Evolutionary conservation across 78 protist species (phyloP), one percentile per base, ranked within the genome.

Genomic region (Bodo saltans): DNA sequence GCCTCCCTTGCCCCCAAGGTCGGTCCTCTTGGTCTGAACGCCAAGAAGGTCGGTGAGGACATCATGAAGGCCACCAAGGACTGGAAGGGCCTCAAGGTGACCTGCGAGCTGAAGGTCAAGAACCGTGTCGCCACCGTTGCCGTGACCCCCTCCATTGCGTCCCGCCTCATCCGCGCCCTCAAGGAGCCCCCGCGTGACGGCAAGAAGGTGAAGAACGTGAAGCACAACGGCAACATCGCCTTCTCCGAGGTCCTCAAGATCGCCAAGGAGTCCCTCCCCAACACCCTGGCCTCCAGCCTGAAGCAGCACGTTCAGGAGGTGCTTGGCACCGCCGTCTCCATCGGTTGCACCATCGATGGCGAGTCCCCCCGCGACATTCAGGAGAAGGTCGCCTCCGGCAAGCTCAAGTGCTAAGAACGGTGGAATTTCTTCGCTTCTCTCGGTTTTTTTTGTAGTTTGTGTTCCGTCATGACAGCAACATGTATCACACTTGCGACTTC

Each of bases 121-220:
- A 98, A 98, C 96, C 87, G 99, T 17, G 72, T 47, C n/a, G 98
- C 99, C 38, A 87, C 87, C 72, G 93, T 94, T 68, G 79, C 80
- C 42, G 95, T 97, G n/a, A 88, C 94, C 27, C 99, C 99, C 68
- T 42, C 96, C n/a, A 21, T 37, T 8, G 74, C 99, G 17, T 35
- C 98, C 28, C 92, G 95, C 27, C 41, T 98, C 87, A 93, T 98
- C 89, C 52, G 86, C 76, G 98, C 98, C 53, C 93, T 98, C 53
- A 96, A 98, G 89, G 99, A 98, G 92, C 99, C 99, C 38, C 86
- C 38, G 41, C 93, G 99, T 40, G 99, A 98, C 90, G 90, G 99
- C 83, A 98, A 97, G 96, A 97, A 98, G 95, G 98, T 75, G 47
- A 96, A 96, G 95, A 93, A 96, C 97, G 91, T 97, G 83, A 85